Base-by-base conservation (phyloP, 257 asterid species). In the Nyctanthes arbortristis region DNA sequence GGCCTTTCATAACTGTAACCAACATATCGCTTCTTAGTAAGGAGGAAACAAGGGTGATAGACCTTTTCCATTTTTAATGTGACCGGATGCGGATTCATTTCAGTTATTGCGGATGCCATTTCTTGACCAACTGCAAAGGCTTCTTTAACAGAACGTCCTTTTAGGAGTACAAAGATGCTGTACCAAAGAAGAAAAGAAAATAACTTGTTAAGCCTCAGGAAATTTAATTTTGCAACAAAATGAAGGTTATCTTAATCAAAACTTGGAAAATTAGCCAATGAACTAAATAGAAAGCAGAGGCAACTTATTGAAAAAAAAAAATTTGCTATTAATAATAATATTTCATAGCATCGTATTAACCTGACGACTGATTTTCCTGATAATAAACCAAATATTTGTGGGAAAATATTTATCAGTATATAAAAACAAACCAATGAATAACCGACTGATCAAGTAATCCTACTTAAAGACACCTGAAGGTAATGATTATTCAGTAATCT, bases 141-240 rank as follows among this genome's bases (percentile, higher is more conserved):
- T 74, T 90, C 96, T 75, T 79, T 82, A 32, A 79, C 73, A 34
- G 97, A 87, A 57, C 96, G 94, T 49, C 98, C 98, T 78, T 89
- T 83, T 33, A 93, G 90, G 75, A 93, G 97, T 58, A 93, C 98
- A 82, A 93, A 93, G 94, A 93, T 81, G 85, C 98, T 93, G 93
- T 86, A 66, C 45, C 57, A 76, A 63, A 47, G 60, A 80, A 67
- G 70, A 72, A 32, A n/a, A 33, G 47, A 16, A 49, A 20, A 63
- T 12, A 56, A 58, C 31, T 63, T 13, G 62, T 70, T 56, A 70
- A 59, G 64, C 78, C 49, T 49, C 39, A 16, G 61, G 59, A 58
- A 67, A 66, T 2, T 10, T n/a, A n/a, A 34, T 35, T 24, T 32
- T 47, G 64, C 55, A 61, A 61, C 57, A 70, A 61, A 70, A 61